Evolutionary conservation across 2,329 filamentous ascomycete species (phyloP), one percentile per base, ranked within the genome.

Genomic region (Aspergillus latus): DNA sequence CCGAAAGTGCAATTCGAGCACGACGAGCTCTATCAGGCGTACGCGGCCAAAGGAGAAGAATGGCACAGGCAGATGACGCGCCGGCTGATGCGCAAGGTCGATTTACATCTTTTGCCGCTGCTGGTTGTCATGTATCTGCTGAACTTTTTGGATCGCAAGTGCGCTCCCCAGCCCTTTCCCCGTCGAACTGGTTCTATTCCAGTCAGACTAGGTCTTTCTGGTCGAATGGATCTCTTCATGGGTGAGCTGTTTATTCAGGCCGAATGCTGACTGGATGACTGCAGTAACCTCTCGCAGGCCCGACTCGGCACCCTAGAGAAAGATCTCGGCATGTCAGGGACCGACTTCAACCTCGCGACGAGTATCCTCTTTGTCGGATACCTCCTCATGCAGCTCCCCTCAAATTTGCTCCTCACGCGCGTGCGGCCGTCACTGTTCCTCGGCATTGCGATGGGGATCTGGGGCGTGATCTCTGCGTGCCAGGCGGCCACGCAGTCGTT

Each of bases 351-450:
- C 60, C 68, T 83, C 1, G 78, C 78, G 9, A 82, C 79, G 4
- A 79, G 77, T 58, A 81, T 83, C 61, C 72, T 83, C 30, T 85
- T 84, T 58, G 81, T 84, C 42, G 73, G 83, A 3, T 87, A 87
- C 61, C 71, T 86, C 0, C 69, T 85, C 10, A 85, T 86, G 79
- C 83, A 87, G 65, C 70, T 87, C 0, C 84, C 84, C 0, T 85
- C 82, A 0, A 87, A 87, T 58, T 73, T 86, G 55, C 63, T 84
- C 0, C 70, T 86, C 2, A 84, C 82, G 0, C 73, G 79, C 2
- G 70, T 84, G 30, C 74, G 77, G 8, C 83, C 83, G 1, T 81
- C 80, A 1, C 55, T 81, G 1, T 86, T 84, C 58, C 74, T 86
- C 1, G 75, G 80, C 0, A 67, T 70, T 0, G 66, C 67, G 13